Evolutionary conservation across 495 filamentous ascomycete species (phyloP).

Genomic region (Aspergillus campestris): DNA sequence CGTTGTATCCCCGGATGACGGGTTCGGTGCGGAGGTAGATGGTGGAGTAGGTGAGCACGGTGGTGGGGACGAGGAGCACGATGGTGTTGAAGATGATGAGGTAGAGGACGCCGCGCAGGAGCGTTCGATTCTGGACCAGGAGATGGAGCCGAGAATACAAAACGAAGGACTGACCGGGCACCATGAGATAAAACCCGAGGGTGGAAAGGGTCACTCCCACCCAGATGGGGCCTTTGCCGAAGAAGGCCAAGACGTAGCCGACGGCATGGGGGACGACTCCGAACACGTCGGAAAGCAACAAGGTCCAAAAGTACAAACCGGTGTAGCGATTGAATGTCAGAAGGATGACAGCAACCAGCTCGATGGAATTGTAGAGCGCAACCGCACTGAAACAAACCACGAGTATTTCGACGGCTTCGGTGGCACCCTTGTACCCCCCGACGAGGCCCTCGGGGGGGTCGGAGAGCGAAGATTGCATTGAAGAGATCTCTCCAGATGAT

Average conservation of each 20-base stretch:
- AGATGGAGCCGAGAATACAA: constrained; percentile 60
- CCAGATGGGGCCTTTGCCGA: constrained; percentile 31
- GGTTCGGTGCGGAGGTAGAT: constrained; percentile 16
- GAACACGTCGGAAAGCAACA: constrained; percentile 24
- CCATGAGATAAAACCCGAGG: constrained; percentile 54
- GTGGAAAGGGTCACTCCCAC: constrained; percentile 31
- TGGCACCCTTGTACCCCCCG: constrained; percentile 23
- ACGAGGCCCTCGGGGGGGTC: constrained; percentile 26
- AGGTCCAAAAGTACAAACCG: constrained; percentile 43
- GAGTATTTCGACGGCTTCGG: constrained; percentile 26
- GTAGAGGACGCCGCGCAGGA: constrained; percentile 42
- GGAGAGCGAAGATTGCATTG: constrained; percentile 9
- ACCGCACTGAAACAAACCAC: constrained; percentile 42
- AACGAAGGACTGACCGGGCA: constrained; percentile 58
- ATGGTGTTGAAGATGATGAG: constrained; percentile 50
- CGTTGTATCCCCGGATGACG: constrained; percentile 37
- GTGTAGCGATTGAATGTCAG: constrained; percentile 39
- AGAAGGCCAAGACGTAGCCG: constrained; percentile 48
- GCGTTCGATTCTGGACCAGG: constrained; percentile 38
- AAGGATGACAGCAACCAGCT: constrained; percentile 40
- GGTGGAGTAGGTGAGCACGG: constrained; percentile 44
- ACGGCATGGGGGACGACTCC: constrained; percentile 44
- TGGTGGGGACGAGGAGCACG: constrained; percentile 41
- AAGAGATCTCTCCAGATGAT: background rate
- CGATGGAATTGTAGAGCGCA: constrained; percentile 44